These are phyloP conservation scores for Dendrocalamus latiflorus DNA, from an alignment of 202 grass and related monocot genomes.

Conservation along the genomic window DNA sequence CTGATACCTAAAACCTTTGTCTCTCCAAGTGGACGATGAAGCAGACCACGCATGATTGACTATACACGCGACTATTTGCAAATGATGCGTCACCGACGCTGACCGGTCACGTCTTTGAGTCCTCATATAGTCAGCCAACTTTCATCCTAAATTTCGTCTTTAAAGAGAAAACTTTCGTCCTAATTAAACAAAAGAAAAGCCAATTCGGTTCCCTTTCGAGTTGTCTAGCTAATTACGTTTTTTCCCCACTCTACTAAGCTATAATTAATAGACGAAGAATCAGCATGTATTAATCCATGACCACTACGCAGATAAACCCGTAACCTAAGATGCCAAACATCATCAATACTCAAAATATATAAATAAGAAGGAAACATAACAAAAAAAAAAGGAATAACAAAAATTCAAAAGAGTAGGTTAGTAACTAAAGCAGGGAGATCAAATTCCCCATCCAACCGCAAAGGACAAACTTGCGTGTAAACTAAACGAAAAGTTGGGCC, in stretches of 20 bases:
- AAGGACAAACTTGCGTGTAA: constrained; percentile 57
- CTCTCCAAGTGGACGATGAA: no score
- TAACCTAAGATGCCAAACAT: constrained; percentile 12
- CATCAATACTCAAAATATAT: neutral
- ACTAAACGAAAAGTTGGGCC: constrained; percentile 29
- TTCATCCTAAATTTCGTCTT: neutral
- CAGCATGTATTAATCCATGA: neutral
- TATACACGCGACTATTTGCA: no score
- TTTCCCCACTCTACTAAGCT: neutral
- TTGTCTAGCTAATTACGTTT: neutral
- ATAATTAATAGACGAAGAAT: neutral
- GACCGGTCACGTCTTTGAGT: no score
- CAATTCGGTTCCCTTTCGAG: neutral
- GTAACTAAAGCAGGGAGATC: constrained; percentile 33
- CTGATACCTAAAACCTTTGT: no score
- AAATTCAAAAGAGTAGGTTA: neutral
- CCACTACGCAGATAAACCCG: neutral
- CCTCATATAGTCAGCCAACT: no score
- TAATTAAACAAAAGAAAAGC: neutral
- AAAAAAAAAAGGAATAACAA: neutral
- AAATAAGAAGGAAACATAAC: neutral
- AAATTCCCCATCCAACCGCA: constrained; percentile 55
- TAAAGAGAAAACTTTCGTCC: neutral
- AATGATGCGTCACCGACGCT: no score
- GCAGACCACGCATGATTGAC: no score